Base-by-base conservation (phyloP, 371 early-diverging fungal genomes). In the Lichtheimia ornata region DNA sequence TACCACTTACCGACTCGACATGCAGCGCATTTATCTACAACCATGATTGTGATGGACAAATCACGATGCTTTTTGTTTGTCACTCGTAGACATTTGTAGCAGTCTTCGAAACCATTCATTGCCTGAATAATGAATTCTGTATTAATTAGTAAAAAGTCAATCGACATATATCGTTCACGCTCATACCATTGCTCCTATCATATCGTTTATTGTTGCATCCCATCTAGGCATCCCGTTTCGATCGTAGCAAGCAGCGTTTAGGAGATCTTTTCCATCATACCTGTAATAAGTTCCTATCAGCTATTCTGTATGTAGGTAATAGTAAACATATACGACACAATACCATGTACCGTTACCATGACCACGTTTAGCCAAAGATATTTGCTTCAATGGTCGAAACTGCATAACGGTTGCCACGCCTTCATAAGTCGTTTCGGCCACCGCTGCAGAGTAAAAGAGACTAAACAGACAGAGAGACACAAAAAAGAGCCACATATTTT, bases 151-250 rank as follows among this genome's bases (percentile, higher is more conserved):
- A 35, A 11, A 42, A 5, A 6, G 27, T 11, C 22, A 14, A 25
- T 22, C 14, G 11, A 2, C 24, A 28, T 7, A 30, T 28, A 50
- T 17, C 47, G 44, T 5, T 25, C n/a, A 27, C 25, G 5, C 40
- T 15, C 11, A 64, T 69, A 77, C 77, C 80, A 79, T 76, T 13
- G 80, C 80, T 60, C 77, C 76, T 56, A 79, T 74, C 74, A 76
- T 67, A 43, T 64, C 64, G 59, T 76, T 64, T 42, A 65, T 53
- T 4, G 69, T 63, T 42, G 80, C 77, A 64, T 69, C 64, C 63
- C 63, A 79, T n/a, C 57, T 50, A 27, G 72, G 73, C 51, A 76
- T 72, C 40, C 77, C 77, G 15, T 71, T 72, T 61, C 77, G 72
- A 51, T 64, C 80, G 50, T 79, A 79, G 66, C 80, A 79, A 51